phyloP scores from a whole-genome alignment of 306 rosid genomes.

The Prunus campanulata region DNA sequence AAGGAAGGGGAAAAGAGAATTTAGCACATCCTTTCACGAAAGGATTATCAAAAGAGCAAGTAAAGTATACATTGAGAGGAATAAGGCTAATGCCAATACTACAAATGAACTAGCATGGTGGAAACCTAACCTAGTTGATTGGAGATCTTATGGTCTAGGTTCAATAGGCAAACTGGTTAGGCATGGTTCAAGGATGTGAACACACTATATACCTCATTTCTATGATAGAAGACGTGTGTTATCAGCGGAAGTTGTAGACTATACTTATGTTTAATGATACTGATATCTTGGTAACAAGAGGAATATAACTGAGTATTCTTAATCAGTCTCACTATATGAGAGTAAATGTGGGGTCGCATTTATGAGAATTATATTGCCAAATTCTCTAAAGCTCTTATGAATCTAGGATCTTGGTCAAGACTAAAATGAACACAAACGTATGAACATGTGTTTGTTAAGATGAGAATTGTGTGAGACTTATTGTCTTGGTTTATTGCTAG shows the following conservation, averaged over 20 bases:
- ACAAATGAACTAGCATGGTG: accelerated
- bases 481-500: neutral
- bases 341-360: too few relatives aligned
- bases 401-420: neutral
- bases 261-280: neutral
- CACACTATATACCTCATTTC: neutral
- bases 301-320: too few relatives aligned
- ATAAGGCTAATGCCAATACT: neutral
- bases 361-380: neutral
- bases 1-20: neutral
- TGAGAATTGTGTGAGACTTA: neutral
- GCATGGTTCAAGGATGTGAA: neutral
- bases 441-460: neutral
- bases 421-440: neutral
- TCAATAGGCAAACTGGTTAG: neutral
- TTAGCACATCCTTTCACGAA: neutral
- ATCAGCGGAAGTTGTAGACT: neutral
- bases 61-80: neutral
- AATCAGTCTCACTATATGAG: too few relatives aligned
- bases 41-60: neutral
- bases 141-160: neutral
- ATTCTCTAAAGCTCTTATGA: neutral
- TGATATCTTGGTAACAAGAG: neutral
- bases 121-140: neutral
- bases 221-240: neutral